phyloP scores from a whole-genome alignment of 2,329 filamentous ascomycete species.

The Aspergillus sp. region DNA sequence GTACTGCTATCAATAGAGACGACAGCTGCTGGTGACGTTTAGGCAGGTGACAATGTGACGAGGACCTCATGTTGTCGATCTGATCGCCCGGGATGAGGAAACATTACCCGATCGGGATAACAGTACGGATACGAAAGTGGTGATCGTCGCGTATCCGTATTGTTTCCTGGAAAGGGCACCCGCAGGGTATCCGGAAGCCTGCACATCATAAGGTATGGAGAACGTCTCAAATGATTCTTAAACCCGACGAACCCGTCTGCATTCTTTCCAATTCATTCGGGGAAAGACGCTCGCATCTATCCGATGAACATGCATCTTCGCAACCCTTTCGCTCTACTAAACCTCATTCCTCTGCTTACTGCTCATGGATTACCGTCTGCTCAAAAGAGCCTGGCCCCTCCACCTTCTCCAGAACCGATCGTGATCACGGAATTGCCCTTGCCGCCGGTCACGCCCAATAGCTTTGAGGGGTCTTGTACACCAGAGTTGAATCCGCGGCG shows the following conservation, averaged over 20 bases:
- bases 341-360: not conserved
- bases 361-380: not conserved
- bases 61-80: too few species aligned
- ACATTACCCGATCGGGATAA: not conserved
- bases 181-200: not conserved
- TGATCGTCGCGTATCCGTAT: not conserved
- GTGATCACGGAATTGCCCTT: constrained; percentile 36
- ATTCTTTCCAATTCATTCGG: not conserved
- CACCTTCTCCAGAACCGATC: constrained; percentile 32
- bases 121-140: not conserved
- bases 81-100: not conserved
- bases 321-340: too few species aligned
- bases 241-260: not conserved
- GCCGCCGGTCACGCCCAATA: constrained; percentile 33
- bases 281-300: not conserved
- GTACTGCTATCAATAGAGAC: too few species aligned
- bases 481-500: constrained; percentile 30
- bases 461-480: constrained; percentile 32
- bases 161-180: not conserved
- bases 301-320: not conserved
- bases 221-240: too few species aligned
- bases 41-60: too few species aligned
- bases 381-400: not conserved
- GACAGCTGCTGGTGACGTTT: too few species aligned
- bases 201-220: too few species aligned